These are phyloP conservation scores for Pleurotus citrinopileatus DNA, from an alignment of 768 basidiomycete genomes.

Conservation along the genomic window DNA sequence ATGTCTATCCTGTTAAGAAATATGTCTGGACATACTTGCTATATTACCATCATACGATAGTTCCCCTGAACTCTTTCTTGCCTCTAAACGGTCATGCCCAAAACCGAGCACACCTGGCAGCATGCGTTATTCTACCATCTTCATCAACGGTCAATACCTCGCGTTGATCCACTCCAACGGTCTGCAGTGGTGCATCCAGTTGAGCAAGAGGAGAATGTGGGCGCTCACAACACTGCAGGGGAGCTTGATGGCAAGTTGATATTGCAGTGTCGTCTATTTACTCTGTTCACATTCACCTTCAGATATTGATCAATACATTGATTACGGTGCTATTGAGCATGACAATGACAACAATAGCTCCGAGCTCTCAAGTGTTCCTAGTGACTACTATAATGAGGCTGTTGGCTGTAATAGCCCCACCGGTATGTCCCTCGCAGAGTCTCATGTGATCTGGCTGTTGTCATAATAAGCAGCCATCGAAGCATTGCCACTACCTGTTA, in stretches of 20 bases:
- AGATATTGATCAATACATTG: background rate
- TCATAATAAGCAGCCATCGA: background rate
- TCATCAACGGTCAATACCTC: too few relatives aligned
- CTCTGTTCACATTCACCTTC: too few relatives aligned
- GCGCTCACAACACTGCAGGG: background rate
- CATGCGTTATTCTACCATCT: too few relatives aligned
- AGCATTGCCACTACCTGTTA: too few relatives aligned
- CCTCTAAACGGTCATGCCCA: too few relatives aligned
- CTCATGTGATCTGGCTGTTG: background rate
- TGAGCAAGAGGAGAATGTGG: too few relatives aligned
- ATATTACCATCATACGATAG: background rate
- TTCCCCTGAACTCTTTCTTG: too few relatives aligned
- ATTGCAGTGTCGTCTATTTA: background rate
- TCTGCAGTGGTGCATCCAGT: too few relatives aligned
- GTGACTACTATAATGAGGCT: background rate
- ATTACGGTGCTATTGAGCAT: background rate
- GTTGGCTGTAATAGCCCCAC: background rate
- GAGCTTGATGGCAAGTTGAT: background rate
- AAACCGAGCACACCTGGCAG: too few relatives aligned
- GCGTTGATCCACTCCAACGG: too few relatives aligned
- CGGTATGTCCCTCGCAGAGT: too few relatives aligned
- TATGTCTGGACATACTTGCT: background rate
- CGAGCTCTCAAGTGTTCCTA: background rate
- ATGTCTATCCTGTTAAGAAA: background rate
- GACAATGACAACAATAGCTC: background rate